Evolutionary conservation across 768 basidiomycete genomes (phyloP), one percentile per base, ranked within the genome.

Genomic region (Mycena galopus): DNA sequence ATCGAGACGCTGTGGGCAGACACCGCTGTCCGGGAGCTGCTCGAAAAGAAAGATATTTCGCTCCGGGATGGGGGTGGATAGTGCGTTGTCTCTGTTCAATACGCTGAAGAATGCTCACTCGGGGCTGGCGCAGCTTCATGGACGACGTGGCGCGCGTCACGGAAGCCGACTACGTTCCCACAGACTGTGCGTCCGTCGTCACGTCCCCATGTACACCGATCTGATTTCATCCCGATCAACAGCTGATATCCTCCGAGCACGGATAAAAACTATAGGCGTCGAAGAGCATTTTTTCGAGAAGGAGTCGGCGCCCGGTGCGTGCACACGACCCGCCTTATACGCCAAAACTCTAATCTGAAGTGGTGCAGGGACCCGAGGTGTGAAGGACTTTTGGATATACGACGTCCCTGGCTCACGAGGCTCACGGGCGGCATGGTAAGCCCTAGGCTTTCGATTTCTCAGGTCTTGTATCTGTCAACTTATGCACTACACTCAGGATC

Each of bases 161-260:
- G 0, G 81, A 81, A 2, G 73, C 81, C 0, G 82, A 86, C 27
- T 94, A 93, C 80, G 80, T 86, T 35, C 94, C 94, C 0, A 88
- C 88, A 1, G 91, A 94, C 74, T 85, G 93, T 91, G 69, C 72
- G 87, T 70, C 37, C n/a, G n/a, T n/a, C n/a, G n/a, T n/a, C n/a
- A n/a, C n/a, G 55, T 63, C 37, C 61, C 42, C 55, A 44, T 21
- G 35, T 9, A 39, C 53, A 23, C 10, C 30, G 29, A 21, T n/a
- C 56, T 57, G 50, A 51, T 51, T 44, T n/a, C 30, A 23, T 21
- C 51, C 35, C 56, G 57, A 60, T 47, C n/a, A n/a, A 39, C 63
- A 89, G 92, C 85, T 64, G 93, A 94, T 76, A 92, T 94, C 65
- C 88, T 94, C n/a, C 88, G 92, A 23, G 93, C 93, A 2, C 85